phyloP scores from a whole-genome alignment of 371 early-diverging fungal genomes.

The Mucor sp. region DNA sequence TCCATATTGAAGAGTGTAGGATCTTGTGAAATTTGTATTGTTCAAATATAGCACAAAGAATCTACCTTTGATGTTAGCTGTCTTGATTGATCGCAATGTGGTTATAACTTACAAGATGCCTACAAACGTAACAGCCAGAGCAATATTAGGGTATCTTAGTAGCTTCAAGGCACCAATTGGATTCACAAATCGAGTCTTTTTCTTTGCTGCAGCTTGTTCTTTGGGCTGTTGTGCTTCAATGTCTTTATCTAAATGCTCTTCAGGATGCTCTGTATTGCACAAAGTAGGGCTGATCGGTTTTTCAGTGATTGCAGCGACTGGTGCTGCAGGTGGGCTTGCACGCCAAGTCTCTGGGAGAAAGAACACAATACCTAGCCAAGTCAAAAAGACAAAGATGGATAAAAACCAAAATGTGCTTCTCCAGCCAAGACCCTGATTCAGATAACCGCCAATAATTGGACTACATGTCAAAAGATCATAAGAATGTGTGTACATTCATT shows the following conservation, averaged over 20 bases:
- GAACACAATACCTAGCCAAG: conserved; percentile 36
- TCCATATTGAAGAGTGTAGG: conserved; percentile 35
- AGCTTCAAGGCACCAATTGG: conserved; percentile 38
- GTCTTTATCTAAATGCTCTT: neutral
- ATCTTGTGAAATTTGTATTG: conserved; percentile 38
- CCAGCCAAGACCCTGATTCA: conserved; percentile 51
- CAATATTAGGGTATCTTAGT: conserved; percentile 32
- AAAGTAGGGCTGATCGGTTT: neutral
- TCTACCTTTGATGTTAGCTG: conserved; percentile 5
- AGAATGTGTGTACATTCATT: neutral
- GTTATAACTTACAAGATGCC: conserved; percentile 36
- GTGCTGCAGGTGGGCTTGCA: neutral
- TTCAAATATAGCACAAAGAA: conserved; percentile 34
- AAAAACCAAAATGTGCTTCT: conserved; percentile 45
- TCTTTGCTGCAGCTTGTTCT: neutral
- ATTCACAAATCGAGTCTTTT: conserved; percentile 21
- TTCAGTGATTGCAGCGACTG: neutral
- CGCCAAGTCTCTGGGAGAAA: conserved; percentile 48
- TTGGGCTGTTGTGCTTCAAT: neutral
- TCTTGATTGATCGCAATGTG: neutral
- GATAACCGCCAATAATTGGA: conserved; percentile 49
- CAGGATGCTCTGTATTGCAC: neutral
- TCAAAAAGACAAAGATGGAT: conserved; percentile 24
- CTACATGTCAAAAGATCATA: conserved; percentile 8
- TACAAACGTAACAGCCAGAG: conserved; percentile 29